Evolutionary conservation across 257 asterid species (phyloP).

Genomic region (Craterostigma plantagineum): DNA sequence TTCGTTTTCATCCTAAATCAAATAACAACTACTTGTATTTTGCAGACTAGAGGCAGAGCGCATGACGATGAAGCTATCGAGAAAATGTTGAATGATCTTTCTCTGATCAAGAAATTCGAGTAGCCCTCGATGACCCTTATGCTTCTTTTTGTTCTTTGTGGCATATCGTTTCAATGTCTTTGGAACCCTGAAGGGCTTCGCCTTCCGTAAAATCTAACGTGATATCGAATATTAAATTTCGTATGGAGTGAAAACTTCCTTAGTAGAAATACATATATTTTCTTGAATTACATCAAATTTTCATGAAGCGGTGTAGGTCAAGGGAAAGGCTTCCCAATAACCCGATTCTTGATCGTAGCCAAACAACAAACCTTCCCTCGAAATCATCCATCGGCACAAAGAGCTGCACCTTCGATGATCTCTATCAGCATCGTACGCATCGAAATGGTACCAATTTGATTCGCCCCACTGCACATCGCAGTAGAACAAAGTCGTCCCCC

Average conservation of each 20-base stretch:
- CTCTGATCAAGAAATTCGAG: slow-evolving; percentile 54
- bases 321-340: neutral
- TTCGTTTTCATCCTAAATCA: too few relatives aligned
- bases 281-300: too few relatives aligned
- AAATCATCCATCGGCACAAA: neutral
- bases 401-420: neutral
- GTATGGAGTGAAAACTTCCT: too few relatives aligned
- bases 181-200: too few relatives aligned
- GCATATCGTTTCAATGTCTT: too few relatives aligned
- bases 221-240: too few relatives aligned
- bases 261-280: too few relatives aligned
- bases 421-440: slow-evolving; percentile 1
- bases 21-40: slow-evolving; percentile 1
- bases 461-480: slow-evolving; percentile 1
- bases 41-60: slow-evolving; percentile 57
- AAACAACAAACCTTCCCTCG: neutral
- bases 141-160: too few relatives aligned
- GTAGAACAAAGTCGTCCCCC: slow-evolving; percentile 2
- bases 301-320: neutral
- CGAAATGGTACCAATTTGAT: neutral
- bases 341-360: neutral
- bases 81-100: slow-evolving; percentile 60
- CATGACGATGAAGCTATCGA: slow-evolving; percentile 63
- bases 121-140: slow-evolving; percentile 8
- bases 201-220: too few relatives aligned